A percentile compares a stretch with the other conserved stretches of the same genome.
Evolutionary conservation across 2,329 filamentous ascomycete genomes (phyloP).

Genomic region (Sphaerostilbella broomeana): DNA sequence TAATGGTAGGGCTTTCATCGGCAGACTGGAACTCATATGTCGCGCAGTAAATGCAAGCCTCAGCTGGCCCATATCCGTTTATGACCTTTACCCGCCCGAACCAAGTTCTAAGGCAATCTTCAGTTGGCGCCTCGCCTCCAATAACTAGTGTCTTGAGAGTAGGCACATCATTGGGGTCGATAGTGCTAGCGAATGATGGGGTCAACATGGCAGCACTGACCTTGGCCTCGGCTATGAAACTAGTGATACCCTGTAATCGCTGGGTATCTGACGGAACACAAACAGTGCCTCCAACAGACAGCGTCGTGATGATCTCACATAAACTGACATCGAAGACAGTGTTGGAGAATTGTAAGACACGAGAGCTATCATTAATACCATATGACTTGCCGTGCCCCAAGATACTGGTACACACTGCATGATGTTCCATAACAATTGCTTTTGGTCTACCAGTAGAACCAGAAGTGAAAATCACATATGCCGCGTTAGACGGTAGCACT

Average conservation of each 20-base stretch:
- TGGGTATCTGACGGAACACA: conserved; percentile 3
- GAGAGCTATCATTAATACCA: neutral
- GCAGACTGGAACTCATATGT: conserved; percentile 8
- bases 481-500: neutral
- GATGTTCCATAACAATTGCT: conserved; percentile 25
- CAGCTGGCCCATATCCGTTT: conserved; percentile 17
- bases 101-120: conserved; percentile 11
- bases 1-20: conserved; percentile 1
- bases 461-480: conserved; percentile 14
- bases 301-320: conserved; percentile 6
- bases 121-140: conserved; percentile 10
- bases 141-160: conserved; percentile 5
- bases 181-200: conserved; percentile 1
- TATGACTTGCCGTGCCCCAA: neutral
- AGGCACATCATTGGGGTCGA: conserved; percentile 1
- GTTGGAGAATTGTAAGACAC: conserved; percentile 2
- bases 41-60: conserved; percentile 9
- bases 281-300: conserved; percentile 3
- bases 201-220: conserved; percentile 8
- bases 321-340: conserved; percentile 9
- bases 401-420: conserved; percentile 34
- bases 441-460: conserved; percentile 16
- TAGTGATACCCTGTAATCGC: conserved; percentile 6
- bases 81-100: conserved; percentile 10
- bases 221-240: neutral